Conservation (phyloP, 176 grass and related monocot genomes). For the Carex kokanica region DNA sequence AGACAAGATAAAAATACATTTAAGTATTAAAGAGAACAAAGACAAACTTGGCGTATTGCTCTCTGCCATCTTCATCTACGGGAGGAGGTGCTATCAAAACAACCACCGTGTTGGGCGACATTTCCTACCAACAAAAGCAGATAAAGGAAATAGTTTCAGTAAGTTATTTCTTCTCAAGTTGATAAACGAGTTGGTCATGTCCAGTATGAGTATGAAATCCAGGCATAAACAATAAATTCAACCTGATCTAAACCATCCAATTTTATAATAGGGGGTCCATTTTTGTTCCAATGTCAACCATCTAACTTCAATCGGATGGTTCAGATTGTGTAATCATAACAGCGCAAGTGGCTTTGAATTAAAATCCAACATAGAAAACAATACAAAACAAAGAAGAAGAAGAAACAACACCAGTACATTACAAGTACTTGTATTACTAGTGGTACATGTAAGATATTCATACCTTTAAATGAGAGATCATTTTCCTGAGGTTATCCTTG, state of each 20-base stretch:
- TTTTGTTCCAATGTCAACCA: neutral
- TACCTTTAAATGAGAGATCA: slow-evolving; percentile 71
- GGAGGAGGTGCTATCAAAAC: slow-evolving; percentile 82
- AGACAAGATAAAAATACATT: neutral
- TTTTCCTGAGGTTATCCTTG: slow-evolving; percentile 61
- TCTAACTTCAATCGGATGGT: neutral
- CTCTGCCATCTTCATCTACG: slow-evolving; percentile 66
- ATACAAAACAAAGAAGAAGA: neutral
- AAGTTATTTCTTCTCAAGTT: neutral
- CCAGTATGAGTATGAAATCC: neutral
- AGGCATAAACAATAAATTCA: neutral
- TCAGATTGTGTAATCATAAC: neutral
- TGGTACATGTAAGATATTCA: neutral
- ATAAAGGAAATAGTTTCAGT: neutral
- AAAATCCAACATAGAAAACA: neutral
- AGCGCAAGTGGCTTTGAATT: neutral
- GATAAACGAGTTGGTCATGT: neutral
- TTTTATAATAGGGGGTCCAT: neutral
- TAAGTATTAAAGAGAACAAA: neutral
- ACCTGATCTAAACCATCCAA: neutral
- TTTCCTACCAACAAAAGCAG: slow-evolving; percentile 40
- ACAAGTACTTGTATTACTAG: neutral
- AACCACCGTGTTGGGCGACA: slow-evolving; percentile 49
- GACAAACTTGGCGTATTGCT: slow-evolving; percentile 65
- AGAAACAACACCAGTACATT: neutral